These are phyloP conservation scores for Syzygium aromaticum DNA, from an alignment of 345 rosid genomes.

Conservation along the genomic window DNA sequence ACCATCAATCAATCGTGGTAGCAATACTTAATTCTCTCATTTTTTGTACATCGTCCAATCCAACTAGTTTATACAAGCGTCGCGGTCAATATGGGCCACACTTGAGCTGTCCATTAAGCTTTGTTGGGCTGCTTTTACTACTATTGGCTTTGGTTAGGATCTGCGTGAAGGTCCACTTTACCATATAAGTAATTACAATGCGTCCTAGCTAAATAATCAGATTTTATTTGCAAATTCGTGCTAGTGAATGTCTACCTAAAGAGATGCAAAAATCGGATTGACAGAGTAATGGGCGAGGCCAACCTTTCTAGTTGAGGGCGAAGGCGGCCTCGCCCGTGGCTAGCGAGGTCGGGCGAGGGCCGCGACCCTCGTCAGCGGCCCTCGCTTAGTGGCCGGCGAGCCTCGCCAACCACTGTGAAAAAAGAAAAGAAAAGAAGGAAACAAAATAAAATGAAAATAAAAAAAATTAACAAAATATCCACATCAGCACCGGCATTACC, in stretches of 20 bases:
- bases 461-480: too few relatives aligned
- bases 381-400: too few relatives aligned
- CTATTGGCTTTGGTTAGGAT: background rate
- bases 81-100: background rate
- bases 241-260: too few relatives aligned
- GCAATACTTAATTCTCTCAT: background rate
- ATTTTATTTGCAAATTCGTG: background rate
- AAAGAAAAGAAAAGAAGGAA: too few relatives aligned
- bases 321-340: too few relatives aligned
- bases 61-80: background rate
- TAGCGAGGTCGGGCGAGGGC: too few relatives aligned
- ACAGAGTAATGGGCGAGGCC: background rate
- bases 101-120: background rate
- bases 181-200: background rate
- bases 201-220: background rate
- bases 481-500: too few relatives aligned
- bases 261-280: background rate
- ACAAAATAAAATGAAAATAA: too few relatives aligned
- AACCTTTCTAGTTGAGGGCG: too few relatives aligned
- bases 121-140: background rate
- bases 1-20: background rate
- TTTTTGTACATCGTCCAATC: background rate
- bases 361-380: too few relatives aligned
- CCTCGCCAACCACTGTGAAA: too few relatives aligned
- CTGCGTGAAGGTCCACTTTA: background rate